Evolutionary conservation across 2,329 filamentous ascomycete species (phyloP).

Genomic region (Chaetomium strumarium): DNA sequence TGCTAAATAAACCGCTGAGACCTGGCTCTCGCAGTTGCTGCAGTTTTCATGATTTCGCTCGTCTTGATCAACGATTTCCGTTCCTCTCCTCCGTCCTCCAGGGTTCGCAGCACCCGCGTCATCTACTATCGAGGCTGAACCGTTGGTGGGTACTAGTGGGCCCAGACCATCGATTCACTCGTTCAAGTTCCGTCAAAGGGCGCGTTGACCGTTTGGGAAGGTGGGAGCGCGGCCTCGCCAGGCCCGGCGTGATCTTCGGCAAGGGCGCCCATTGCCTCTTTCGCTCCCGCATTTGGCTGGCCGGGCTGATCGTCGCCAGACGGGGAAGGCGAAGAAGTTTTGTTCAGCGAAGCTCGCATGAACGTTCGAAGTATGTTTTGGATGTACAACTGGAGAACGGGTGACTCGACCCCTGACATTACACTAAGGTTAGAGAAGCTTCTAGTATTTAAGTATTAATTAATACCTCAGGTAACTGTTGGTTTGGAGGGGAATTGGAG

Average conservation of each 20-base stretch:
- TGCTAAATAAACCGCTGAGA: too few species aligned
- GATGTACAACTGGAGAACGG: neutral
- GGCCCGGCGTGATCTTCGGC: conserved; percentile 11
- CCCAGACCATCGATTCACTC: conserved; percentile 13
- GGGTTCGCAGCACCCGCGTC: conserved; percentile 8
- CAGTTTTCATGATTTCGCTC: neutral
- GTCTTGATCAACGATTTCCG: neutral
- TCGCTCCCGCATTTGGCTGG: conserved; percentile 3
- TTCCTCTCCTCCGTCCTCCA: neutral
- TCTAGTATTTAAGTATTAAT: too few species aligned
- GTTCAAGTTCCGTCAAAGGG: neutral
- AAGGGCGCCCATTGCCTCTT: conserved; percentile 5
- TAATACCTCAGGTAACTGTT: too few species aligned
- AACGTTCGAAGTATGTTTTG: neutral
- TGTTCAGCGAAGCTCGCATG: neutral
- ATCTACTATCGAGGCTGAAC: conserved; percentile 13
- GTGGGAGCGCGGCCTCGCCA: conserved; percentile 12
- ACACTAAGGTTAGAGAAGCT: too few species aligned
- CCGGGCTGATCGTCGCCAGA: conserved; percentile 14
- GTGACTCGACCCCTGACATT: neutral
- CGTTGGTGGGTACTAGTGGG: conserved; percentile 12
- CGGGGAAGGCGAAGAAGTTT: conserved; percentile 13
- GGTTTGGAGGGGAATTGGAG: too few species aligned
- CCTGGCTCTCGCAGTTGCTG: neutral
- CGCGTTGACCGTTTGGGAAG: conserved; percentile 18